phyloP scores from a whole-genome alignment of 768 basidiomycete genomes.

The Pisolithus albus region DNA sequence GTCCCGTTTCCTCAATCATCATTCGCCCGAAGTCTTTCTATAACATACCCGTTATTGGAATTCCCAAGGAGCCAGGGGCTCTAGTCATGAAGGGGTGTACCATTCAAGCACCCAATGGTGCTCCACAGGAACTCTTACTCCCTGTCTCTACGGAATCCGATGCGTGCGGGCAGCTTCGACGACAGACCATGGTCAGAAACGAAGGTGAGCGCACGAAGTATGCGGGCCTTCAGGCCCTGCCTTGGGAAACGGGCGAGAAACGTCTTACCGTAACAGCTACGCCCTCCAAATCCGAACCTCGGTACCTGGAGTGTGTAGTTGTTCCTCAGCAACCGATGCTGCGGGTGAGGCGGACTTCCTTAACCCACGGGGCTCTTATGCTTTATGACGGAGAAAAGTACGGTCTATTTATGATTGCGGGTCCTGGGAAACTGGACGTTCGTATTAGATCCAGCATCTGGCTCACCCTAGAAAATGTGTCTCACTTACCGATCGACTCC shows the following conservation, averaged over 20 bases:
- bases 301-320: conserved; percentile 76
- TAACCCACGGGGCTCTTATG: conserved; percentile 93
- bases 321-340: conserved; percentile 84
- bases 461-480: conserved; percentile 87
- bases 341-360: conserved; percentile 78
- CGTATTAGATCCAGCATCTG: conserved; percentile 66
- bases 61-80: conserved; percentile 55
- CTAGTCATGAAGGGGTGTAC: conserved; percentile 73
- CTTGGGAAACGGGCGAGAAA: conserved; percentile 48
- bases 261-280: conserved; percentile 26
- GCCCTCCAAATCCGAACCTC: conserved; percentile 24
- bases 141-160: conserved; percentile 70
- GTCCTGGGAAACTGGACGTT: conserved; percentile 7
- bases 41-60: conserved; percentile 63
- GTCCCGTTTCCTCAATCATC: conserved; percentile 47
- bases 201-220: conserved; percentile 71
- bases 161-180: conserved; percentile 50
- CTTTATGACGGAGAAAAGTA: conserved; percentile 92
- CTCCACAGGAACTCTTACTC: conserved; percentile 63
- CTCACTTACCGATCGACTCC: conserved; percentile 76
- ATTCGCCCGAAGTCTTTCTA: conserved; percentile 75
- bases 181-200: conserved; percentile 52
- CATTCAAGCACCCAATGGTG: conserved; percentile 70
- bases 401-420: conserved; percentile 18
- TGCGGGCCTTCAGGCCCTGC: conserved; percentile 63